phyloP scores from a whole-genome alignment of 2,329 filamentous ascomycete genomes.

The Trichoderma sp. region DNA sequence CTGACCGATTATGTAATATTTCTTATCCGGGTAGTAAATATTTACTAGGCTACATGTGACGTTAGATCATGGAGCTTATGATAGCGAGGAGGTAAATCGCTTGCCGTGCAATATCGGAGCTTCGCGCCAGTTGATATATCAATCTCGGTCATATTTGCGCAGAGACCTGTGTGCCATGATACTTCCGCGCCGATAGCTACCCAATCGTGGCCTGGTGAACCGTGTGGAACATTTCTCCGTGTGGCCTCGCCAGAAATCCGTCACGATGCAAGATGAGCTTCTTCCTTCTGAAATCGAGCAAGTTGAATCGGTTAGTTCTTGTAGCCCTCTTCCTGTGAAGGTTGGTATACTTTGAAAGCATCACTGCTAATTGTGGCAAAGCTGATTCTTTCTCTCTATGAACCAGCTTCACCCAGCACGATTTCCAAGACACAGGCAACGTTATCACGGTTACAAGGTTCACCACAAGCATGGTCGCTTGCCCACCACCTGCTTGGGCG shows the following conservation, averaged over 20 bases:
- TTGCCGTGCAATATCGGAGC: background rate
- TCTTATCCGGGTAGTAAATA: background rate
- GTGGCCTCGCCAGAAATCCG: background rate
- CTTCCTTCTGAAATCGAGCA: slow-evolving; percentile 24
- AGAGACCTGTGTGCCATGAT: background rate
- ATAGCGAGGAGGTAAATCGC: background rate
- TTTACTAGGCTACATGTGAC: background rate
- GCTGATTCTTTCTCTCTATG: slow-evolving; percentile 54
- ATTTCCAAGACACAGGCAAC: slow-evolving; percentile 63
- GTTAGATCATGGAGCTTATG: background rate
- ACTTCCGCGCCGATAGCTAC: background rate
- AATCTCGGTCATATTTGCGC: background rate
- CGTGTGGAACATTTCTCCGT: background rate
- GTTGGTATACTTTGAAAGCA: background rate
- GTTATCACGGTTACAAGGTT: slow-evolving; percentile 75
- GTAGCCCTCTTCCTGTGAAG: background rate
- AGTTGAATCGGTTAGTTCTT: slow-evolving; percentile 26
- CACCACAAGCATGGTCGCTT: slow-evolving; percentile 79
- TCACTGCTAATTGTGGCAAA: slow-evolving; percentile 26
- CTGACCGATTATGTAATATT: background rate
- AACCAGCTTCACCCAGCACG: slow-evolving; percentile 47
- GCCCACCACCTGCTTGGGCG: slow-evolving; percentile 71
- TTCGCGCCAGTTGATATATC: background rate
- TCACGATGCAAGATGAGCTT: slow-evolving; percentile 24
- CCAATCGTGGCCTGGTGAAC: background rate